phyloP scores from a whole-genome alignment of 257 asterid species.

The Solanum pinnatisectum region DNA sequence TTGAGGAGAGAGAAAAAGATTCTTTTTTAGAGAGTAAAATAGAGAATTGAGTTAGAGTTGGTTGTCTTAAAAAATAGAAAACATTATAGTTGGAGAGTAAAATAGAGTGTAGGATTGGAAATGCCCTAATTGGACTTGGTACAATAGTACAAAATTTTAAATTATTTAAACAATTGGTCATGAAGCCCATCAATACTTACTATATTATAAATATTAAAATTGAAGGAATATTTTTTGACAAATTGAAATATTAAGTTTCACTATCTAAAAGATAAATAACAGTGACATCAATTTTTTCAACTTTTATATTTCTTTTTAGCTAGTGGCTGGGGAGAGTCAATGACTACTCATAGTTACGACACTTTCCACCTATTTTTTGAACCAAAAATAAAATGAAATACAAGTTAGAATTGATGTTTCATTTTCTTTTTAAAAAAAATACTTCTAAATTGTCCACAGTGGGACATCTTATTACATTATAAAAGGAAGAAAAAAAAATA shows the following conservation, averaged over 20 bases:
- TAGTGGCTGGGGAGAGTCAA: background rate
- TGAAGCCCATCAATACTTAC: background rate
- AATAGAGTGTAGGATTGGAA: no score
- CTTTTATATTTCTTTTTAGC: background rate
- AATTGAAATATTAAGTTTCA: background rate
- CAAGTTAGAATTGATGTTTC: background rate
- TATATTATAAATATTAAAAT: background rate
- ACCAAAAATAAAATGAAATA: background rate
- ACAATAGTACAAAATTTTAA: background rate
- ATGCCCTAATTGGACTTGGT: background rate
- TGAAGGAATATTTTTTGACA: background rate
- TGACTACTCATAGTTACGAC: background rate
- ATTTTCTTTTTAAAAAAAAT: background rate
- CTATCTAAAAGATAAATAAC: background rate
- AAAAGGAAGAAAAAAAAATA: background rate
- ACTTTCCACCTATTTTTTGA: background rate
- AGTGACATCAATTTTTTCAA: background rate
- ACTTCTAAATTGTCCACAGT: background rate
- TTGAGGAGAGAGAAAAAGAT: no score
- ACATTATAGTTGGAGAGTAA: no score
- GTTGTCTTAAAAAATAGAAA: no score
- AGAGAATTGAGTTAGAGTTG: no score
- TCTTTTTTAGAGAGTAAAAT: no score
- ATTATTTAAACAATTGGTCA: background rate
- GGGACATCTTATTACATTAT: background rate